Evolutionary conservation across 2,329 filamentous ascomycete species (phyloP).

Genomic region (Colletotrichum tropicicola): DNA sequence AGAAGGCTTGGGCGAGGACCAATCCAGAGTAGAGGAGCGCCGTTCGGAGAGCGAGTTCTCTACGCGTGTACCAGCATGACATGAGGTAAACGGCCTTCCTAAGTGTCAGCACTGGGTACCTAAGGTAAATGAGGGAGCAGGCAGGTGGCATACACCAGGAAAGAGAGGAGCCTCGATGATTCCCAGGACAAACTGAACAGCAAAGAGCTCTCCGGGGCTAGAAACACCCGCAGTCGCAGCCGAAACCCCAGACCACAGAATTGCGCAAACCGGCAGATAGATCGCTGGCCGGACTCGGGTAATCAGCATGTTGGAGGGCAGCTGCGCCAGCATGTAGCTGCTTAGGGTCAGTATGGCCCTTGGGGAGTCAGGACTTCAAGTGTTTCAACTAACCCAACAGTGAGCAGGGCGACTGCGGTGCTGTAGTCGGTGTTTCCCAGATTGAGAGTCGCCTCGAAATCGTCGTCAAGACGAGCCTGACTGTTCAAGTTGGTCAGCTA

Average conservation of each 20-base stretch:
- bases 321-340: slow-evolving; percentile 68
- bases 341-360: slow-evolving; percentile 4
- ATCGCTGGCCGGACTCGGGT: slow-evolving; percentile 61
- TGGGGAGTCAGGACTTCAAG: not conserved
- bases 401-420: slow-evolving; percentile 36
- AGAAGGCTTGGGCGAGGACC: slow-evolving; percentile 46
- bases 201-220: slow-evolving; percentile 16
- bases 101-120: not conserved
- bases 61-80: slow-evolving; percentile 63
- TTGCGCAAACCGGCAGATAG: slow-evolving; percentile 49
- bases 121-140: too few species aligned
- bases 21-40: slow-evolving; percentile 54
- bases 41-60: slow-evolving; percentile 53
- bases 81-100: slow-evolving; percentile 47
- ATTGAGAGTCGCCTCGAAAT: slow-evolving; percentile 34
- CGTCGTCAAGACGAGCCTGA: slow-evolving; percentile 32
- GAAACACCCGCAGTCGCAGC: slow-evolving; percentile 21
- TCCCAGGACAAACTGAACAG: slow-evolving; percentile 30
- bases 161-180: slow-evolving; percentile 32
- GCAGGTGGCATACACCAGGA: slow-evolving; percentile 20
- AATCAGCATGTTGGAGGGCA: slow-evolving; percentile 67
- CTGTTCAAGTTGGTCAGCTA: slow-evolving; percentile 14
- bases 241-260: slow-evolving; percentile 29
- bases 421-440: slow-evolving; percentile 35
- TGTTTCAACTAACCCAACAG: slow-evolving; percentile 30